Conservation (phyloP, 2,329 filamentous ascomycete species). For the Colletotrichum neosansevieriae region DNA sequence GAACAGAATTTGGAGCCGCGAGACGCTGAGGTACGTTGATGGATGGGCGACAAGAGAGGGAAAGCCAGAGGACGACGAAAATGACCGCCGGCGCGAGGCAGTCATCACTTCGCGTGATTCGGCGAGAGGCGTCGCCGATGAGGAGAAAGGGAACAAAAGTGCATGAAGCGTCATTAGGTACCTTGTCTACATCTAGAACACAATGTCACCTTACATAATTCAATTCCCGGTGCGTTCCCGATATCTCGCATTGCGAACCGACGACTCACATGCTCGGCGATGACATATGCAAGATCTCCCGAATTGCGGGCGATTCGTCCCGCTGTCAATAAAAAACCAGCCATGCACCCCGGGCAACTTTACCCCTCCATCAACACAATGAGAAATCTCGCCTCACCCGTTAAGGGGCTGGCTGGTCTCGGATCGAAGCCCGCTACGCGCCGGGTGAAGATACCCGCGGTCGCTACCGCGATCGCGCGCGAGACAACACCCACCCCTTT, state of each 20-base stretch:
- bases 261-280: no score
- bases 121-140: constrained; percentile 36
- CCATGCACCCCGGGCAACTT: background rate
- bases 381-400: background rate
- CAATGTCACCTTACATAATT: background rate
- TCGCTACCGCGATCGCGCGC: background rate
- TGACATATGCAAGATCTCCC: background rate
- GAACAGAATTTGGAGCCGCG: constrained; percentile 69
- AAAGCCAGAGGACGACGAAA: constrained; percentile 61
- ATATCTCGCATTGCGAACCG: no score
- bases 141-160: constrained; percentile 46
- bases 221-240: no score
- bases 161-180: background rate
- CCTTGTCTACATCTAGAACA: background rate
- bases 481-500: background rate
- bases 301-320: constrained; percentile 2
- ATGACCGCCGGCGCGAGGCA: constrained; percentile 22
- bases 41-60: constrained; percentile 64
- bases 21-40: constrained; percentile 63
- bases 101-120: constrained; percentile 13
- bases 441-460: constrained; percentile 7
- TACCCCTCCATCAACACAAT: background rate
- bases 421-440: constrained; percentile 2
- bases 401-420: background rate
- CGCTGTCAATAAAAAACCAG: background rate